Percentiles rank a stretch among this genome's conserved stretches.
Conservation (phyloP, 495 filamentous ascomycete species). For the Niebla homalea region DNA sequence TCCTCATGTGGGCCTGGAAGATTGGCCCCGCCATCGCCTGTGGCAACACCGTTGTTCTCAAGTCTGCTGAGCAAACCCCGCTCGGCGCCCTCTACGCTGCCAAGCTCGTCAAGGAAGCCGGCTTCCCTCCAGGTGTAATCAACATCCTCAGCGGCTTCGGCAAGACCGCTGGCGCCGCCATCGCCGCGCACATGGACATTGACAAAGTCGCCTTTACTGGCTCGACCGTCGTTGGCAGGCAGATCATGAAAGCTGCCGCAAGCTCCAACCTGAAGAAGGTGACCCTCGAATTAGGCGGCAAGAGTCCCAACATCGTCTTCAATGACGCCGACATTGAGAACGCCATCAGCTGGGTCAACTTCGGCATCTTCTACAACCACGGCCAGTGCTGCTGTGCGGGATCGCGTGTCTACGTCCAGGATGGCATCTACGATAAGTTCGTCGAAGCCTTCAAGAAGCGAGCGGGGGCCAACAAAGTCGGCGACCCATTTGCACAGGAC, state of each 20-base stretch:
- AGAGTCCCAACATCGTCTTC: constrained; percentile 97
- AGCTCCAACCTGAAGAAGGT: constrained; percentile 97
- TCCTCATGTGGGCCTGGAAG: constrained; percentile 98
- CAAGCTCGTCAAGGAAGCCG: constrained; percentile 78
- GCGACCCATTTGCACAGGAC: constrained; percentile 72
- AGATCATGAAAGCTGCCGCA: constrained; percentile 92
- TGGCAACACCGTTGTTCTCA: constrained; percentile 83
- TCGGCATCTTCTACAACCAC: constrained; percentile 98
- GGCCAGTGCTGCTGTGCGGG: constrained; percentile 97
- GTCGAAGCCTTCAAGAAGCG: constrained; percentile 77
- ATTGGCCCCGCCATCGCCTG: constrained; percentile 83
- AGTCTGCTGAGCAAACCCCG: constrained; percentile 95
- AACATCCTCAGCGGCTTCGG: constrained; percentile 94
- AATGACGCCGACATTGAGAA: constrained; percentile 91
- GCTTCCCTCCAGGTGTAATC: constrained; percentile 90
- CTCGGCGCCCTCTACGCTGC: constrained; percentile 73
- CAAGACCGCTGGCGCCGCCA: constrained; percentile 76
- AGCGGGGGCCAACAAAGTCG: constrained; percentile 68
- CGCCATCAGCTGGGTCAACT: constrained; percentile 96
- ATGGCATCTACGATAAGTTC: constrained; percentile 93
- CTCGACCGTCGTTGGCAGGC: constrained; percentile 78
- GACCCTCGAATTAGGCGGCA: constrained; percentile 94
- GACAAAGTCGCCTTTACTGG: constrained; percentile 99
- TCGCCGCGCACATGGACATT: constrained; percentile 90
- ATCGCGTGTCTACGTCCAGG: constrained; percentile 90